These are phyloP conservation scores for Eucalyptus cloeziana DNA, from an alignment of 345 rosid genomes.

Conservation along the genomic window DNA sequence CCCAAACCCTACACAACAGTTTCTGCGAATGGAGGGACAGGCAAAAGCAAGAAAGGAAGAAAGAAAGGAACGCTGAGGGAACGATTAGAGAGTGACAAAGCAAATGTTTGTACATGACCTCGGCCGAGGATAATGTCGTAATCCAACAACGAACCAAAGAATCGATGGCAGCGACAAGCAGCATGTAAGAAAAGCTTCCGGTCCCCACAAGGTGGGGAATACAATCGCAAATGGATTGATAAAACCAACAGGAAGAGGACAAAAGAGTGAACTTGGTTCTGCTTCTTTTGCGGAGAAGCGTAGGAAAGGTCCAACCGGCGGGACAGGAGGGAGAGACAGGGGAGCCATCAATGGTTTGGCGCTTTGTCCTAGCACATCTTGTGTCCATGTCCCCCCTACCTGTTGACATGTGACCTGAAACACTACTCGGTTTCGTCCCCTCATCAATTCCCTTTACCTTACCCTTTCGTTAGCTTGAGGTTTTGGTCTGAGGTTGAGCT, in stretches of 20 bases:
- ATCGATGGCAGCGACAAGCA: constrained; percentile 27
- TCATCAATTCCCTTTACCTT: background rate
- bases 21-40: background rate
- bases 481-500: background rate
- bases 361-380: constrained; percentile 24
- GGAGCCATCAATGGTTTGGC: constrained; percentile 10
- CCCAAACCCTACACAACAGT: background rate
- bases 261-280: background rate
- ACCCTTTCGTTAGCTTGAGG: background rate
- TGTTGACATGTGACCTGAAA: constrained; percentile 1
- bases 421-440: background rate
- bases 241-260: background rate
- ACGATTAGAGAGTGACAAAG: background rate
- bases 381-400: constrained; percentile 47
- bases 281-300: background rate
- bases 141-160: background rate
- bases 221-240: background rate
- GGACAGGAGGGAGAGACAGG: background rate
- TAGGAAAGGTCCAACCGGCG: background rate
- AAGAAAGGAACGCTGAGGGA: background rate
- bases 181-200: constrained; percentile 22
- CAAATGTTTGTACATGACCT: background rate
- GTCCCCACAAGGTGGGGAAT: constrained; percentile 11
- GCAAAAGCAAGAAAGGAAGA: background rate
- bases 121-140: background rate